These are phyloP conservation scores for Stagonosporopsis rhizophila DNA, from an alignment of 2,329 filamentous ascomycete genomes.

Conservation along the genomic window DNA sequence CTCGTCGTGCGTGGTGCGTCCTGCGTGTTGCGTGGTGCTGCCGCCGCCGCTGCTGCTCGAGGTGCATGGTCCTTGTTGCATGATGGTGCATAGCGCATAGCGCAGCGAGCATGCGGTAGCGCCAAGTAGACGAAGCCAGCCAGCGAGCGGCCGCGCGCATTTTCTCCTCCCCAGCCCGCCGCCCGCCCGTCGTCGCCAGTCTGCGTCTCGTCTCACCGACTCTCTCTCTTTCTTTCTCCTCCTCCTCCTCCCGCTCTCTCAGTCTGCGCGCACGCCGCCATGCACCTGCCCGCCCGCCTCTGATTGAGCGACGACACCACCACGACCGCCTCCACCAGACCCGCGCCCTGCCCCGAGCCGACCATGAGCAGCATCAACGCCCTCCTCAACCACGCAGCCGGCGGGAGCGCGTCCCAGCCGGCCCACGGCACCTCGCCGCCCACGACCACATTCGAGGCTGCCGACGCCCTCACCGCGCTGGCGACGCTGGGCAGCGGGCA, in stretches of 20 bases:
- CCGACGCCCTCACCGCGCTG: slow-evolving; percentile 50
- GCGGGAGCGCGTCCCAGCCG: slow-evolving; percentile 4
- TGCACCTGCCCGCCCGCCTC: not conserved
- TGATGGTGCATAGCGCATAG: too few species aligned
- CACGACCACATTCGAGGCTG: slow-evolving; percentile 48
- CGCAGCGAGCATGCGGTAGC: not conserved
- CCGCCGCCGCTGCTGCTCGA: too few species aligned
- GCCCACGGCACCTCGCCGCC: slow-evolving; percentile 19
- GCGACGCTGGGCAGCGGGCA: slow-evolving; percentile 43
- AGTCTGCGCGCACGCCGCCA: not conserved
- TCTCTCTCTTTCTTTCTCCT: not conserved
- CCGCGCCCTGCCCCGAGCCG: not conserved
- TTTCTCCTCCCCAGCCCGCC: slow-evolving; percentile 2
- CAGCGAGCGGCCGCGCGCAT: slow-evolving; percentile 14
- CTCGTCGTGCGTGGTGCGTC: too few species aligned
- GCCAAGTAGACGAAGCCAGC: slow-evolving; percentile 10
- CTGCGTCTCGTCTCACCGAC: not conserved
- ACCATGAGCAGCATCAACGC: slow-evolving; percentile 47
- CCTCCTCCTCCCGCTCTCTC: not conserved
- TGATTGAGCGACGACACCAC: not conserved
- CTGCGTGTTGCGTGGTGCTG: too few species aligned
- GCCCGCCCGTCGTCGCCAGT: not conserved
- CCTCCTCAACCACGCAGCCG: slow-evolving; percentile 44
- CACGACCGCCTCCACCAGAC: not conserved
- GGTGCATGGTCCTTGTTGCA: too few species aligned